Base-by-base conservation (phyloP, 2,329 filamentous ascomycete genomes). In the Paecilomyces formosus region DNA sequence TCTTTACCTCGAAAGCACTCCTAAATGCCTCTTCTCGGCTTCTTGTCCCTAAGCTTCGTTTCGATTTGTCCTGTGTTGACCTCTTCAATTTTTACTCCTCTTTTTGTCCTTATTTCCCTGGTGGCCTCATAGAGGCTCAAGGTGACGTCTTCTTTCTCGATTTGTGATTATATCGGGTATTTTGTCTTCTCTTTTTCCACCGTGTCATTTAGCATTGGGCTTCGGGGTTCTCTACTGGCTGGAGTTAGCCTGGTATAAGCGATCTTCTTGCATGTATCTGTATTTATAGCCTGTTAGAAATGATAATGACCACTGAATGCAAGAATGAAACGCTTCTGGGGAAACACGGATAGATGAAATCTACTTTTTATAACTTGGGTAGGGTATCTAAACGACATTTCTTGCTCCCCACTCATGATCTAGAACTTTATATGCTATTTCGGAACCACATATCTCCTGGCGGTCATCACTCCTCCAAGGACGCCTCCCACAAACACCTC, bases 401-500 rank as follows among this genome's bases (percentile, higher is more conserved):
- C 18, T n/a, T n/a, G n/a, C 39, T 45, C 4, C 3, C 39, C n/a
- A 45, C 39, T 21, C 15, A 45, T 45, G 39, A 45, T 18, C 35
- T 18, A 15, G 1, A 45, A 1, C 39, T 45, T n/a, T 45, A 45
- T 45, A 45, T 21, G n/a, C n/a, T n/a, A 18, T 18, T 45, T 45
- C 2, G 18, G 39, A 45, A 45, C n/a, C 39, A 45, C 9, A 7
- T 18, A 45, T 45, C 9, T 8, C 39, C n/a, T 9, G 15, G 18
- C 18, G 15, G 15, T 8, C 31, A 18, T 55, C 18, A 55, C 21
- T 45, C 9, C 35, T 26, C 22, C 30, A 55, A 26, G n/a, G 59
- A 56, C 49, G 72, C 84, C 73, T 97, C 93, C 69, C 83, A 86
- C 24, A 87, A 77, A 74, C 94, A 99, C 63, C 94, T 83, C 60